phyloP scores from a whole-genome alignment of 2,329 filamentous ascomycete genomes.

The Beauveria caledonica region DNA sequence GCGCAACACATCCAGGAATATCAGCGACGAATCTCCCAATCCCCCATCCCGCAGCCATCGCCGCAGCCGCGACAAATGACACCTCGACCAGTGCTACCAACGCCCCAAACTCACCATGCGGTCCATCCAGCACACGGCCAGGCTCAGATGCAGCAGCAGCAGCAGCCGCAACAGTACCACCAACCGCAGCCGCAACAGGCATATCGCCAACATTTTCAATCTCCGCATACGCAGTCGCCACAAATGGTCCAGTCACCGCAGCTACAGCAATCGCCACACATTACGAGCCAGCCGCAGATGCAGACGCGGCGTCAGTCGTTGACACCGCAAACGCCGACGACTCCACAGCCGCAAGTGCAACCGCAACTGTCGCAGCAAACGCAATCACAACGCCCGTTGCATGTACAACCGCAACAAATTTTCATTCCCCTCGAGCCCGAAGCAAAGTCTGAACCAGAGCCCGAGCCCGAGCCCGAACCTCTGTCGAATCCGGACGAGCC shows the following conservation, averaged over 20 bases:
- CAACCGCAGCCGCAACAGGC: constrained; percentile 14
- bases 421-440: neutral
- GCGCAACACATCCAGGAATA: constrained; percentile 14
- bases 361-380: neutral
- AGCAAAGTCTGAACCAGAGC: neutral
- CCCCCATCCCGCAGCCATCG: constrained; percentile 11
- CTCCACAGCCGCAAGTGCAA: neutral
- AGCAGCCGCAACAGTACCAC: constrained; percentile 12
- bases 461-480: neutral
- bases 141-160: constrained; percentile 15
- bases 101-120: neutral
- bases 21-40: constrained; percentile 10
- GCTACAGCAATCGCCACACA: constrained; percentile 13
- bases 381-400: neutral
- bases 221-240: constrained; percentile 9
- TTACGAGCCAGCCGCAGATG: constrained; percentile 14
- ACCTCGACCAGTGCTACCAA: constrained; percentile 3
- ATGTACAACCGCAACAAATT: constrained; percentile 6
- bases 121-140: constrained; percentile 7
- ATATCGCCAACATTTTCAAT: constrained; percentile 12
- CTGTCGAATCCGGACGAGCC: neutral
- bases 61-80: constrained; percentile 8
- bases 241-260: constrained; percentile 10
- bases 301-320: constrained; percentile 15
- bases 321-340: constrained; percentile 6